phyloP scores from a whole-genome alignment of 805 yeast genomes.

The Millerago galiae region DNA sequence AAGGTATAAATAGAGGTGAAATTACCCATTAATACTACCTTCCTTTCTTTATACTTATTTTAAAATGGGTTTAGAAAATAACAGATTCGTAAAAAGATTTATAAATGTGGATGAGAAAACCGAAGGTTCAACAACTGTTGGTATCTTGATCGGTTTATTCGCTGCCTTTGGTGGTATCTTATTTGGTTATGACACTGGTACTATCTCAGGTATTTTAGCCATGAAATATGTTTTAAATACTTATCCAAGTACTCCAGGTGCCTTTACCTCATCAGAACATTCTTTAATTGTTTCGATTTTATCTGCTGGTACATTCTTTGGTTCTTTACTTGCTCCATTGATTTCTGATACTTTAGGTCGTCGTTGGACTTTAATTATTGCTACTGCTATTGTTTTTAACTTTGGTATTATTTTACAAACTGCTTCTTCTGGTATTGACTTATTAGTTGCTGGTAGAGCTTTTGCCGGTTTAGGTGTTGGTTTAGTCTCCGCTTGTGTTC shows the following conservation, averaged over 20 bases:
- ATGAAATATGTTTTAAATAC: slow-evolving; percentile 48
- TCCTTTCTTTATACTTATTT: neutral
- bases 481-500: slow-evolving; percentile 62
- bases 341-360: slow-evolving; percentile 51
- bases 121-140: slow-evolving; percentile 42
- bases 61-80: slow-evolving; percentile 25
- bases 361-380: slow-evolving; percentile 38
- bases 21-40: too few relatives aligned
- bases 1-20: too few relatives aligned
- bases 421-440: slow-evolving; percentile 37
- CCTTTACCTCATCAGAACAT: slow-evolving; percentile 41
- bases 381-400: slow-evolving; percentile 41
- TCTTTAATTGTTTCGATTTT: slow-evolving; percentile 67
- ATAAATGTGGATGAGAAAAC: slow-evolving; percentile 41
- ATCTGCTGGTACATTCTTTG: slow-evolving; percentile 65
- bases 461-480: slow-evolving; percentile 75
- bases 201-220: slow-evolving; percentile 59
- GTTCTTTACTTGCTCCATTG: slow-evolving; percentile 58
- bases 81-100: slow-evolving; percentile 33
- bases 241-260: slow-evolving; percentile 31
- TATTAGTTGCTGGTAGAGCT: slow-evolving; percentile 62
- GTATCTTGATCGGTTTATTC: slow-evolving; percentile 49
- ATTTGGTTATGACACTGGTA: slow-evolving; percentile 66
- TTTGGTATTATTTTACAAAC: slow-evolving; percentile 48
- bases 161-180: slow-evolving; percentile 65